phyloP scores from a whole-genome alignment of 2,329 filamentous ascomycete genomes.

The Pezicula neosporulosa region DNA sequence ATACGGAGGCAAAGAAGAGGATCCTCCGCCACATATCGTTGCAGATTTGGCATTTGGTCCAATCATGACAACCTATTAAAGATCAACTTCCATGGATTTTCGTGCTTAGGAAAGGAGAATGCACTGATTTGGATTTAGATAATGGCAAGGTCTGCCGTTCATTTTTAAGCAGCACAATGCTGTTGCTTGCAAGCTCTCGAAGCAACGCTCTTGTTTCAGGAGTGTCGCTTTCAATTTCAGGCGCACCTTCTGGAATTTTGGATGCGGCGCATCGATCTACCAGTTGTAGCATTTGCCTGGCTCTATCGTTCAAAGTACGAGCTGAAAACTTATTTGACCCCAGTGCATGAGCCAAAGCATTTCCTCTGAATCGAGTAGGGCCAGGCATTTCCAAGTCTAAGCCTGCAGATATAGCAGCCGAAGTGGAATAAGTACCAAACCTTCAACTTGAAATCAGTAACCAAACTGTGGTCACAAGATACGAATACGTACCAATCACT shows the following conservation, averaged over 20 bases:
- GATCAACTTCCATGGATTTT: conserved; percentile 24
- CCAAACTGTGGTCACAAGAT: background rate
- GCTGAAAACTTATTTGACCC: background rate
- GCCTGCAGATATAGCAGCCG: conserved; percentile 33
- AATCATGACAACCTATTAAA: conserved; percentile 36
- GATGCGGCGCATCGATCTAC: background rate
- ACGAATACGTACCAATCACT: conserved; percentile 38
- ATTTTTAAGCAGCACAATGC: conserved; percentile 60
- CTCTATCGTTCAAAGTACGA: conserved; percentile 4
- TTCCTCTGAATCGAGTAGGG: conserved; percentile 24
- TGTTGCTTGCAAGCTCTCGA: conserved; percentile 52
- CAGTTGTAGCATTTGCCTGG: conserved; percentile 1
- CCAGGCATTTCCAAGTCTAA: conserved; percentile 57
- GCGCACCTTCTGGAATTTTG: conserved; percentile 11
- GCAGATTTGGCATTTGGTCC: conserved; percentile 53
- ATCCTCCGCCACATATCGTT: conserved; percentile 60
- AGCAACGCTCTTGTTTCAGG: conserved; percentile 36
- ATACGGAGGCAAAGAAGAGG: conserved; percentile 55
- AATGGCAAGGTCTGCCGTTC: conserved; percentile 49
- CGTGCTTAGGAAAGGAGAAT: conserved; percentile 51
- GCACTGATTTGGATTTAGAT: conserved; percentile 38
- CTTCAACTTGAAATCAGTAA: conserved; percentile 1
- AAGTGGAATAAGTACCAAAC: conserved; percentile 47
- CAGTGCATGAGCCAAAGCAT: background rate
- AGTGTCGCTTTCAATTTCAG: conserved; percentile 24